phyloP scores from a whole-genome alignment of 805 yeast genomes.

The Ogataea polymorpha region DNA sequence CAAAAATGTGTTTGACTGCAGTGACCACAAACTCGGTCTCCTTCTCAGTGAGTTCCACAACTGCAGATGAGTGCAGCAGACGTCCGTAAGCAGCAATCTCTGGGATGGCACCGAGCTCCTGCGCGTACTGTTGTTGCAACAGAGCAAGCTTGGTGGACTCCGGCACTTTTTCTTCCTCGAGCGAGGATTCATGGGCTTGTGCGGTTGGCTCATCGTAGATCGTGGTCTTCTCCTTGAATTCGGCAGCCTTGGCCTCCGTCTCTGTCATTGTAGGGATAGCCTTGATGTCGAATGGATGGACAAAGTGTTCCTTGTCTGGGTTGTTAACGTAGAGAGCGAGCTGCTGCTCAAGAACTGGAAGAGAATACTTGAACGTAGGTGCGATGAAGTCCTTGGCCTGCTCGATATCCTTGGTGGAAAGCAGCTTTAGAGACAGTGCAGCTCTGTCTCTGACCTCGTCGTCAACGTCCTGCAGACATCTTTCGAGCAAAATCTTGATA shows the following conservation, averaged over 20 bases:
- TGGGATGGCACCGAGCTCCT: conserved; percentile 66
- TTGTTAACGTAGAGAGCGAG: conserved; percentile 66
- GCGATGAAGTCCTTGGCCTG: conserved; percentile 53
- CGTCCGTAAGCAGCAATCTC: conserved; percentile 74
- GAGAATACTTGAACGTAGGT: conserved; percentile 66
- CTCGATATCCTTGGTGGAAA: conserved; percentile 39
- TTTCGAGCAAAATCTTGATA: conserved; percentile 68
- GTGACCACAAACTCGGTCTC: conserved; percentile 92
- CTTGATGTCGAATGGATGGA: conserved; percentile 65
- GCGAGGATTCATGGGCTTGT: conserved; percentile 15
- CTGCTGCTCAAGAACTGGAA: conserved; percentile 74
- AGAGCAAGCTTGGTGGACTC: conserved; percentile 33
- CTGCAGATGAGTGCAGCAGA: conserved; percentile 65
- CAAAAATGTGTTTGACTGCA: conserved; percentile 80
- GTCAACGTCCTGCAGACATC: conserved; percentile 85
- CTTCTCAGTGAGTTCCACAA: conserved; percentile 74
- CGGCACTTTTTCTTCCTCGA: conserved; percentile 29
- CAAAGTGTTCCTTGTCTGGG: conserved; percentile 42
- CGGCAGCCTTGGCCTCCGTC: conserved; percentile 66
- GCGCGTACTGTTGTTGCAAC: conserved; percentile 62
- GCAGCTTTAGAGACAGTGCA: conserved; percentile 72
- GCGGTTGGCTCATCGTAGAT: conserved; percentile 24
- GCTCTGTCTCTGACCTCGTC: conserved; percentile 99
- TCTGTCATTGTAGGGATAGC: conserved; percentile 62
- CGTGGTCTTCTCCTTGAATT: conserved; percentile 51